Percentiles rank a stretch among this genome's conserved stretches.
Evolutionary conservation across 305 asterid species (phyloP).

Genomic region (Coffea humblotiana): DNA sequence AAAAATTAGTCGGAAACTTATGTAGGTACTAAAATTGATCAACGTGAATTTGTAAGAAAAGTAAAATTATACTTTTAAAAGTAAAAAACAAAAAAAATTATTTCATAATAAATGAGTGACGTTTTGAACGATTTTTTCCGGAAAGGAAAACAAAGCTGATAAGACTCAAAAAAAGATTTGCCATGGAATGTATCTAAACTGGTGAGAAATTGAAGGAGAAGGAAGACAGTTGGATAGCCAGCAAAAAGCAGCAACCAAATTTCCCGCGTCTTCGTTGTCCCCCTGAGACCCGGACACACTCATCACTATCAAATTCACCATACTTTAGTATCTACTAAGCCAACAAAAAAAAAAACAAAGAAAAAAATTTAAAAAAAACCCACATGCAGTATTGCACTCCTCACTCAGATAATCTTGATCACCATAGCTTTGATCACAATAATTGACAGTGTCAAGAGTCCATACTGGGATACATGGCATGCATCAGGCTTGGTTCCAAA

Average conservation of each 20-base stretch:
- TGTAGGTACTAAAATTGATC: no score
- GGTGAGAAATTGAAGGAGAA: constrained; percentile 36
- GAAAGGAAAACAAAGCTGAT: not conserved
- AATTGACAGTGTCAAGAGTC: not conserved
- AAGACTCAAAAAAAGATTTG: not conserved
- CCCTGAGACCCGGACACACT: constrained; percentile 42
- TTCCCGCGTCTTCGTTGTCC: constrained; percentile 23
- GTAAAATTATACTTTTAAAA: no score
- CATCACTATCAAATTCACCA: not conserved
- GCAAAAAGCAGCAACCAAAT: constrained; percentile 7
- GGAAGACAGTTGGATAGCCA: constrained; percentile 32
- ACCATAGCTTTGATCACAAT: not conserved
- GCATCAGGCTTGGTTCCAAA: constrained; percentile 77
- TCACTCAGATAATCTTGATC: not conserved
- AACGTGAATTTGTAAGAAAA: no score
- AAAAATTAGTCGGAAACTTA: no score
- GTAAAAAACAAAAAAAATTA: no score
- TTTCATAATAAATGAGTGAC: no score
- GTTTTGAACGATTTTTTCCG: no score
- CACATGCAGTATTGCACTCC: no score
- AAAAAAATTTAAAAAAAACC: no score
- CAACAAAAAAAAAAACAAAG: no score
- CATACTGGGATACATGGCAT: constrained; percentile 48
- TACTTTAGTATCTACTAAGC: no score
- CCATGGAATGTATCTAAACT: constrained; percentile 12